Percentiles rank a stretch among this genome's conserved stretches.
Evolutionary conservation across 257 asterid species (phyloP).

Genomic region (Ehretia macrophylla): DNA sequence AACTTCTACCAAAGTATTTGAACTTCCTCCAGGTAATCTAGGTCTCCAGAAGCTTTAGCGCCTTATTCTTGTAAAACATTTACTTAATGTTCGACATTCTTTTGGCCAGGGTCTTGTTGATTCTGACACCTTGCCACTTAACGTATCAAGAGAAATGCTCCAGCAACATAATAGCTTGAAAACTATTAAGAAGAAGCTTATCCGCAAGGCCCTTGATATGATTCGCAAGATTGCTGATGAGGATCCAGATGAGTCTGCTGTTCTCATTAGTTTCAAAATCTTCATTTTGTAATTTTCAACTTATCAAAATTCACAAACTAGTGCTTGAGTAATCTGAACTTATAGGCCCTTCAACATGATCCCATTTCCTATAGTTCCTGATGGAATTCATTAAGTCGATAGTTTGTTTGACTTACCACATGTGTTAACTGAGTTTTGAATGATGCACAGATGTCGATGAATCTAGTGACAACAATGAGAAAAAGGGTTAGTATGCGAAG

Average conservation of each 20-base stretch:
- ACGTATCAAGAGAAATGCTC: constrained; percentile 96
- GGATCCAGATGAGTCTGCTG: constrained; percentile 84
- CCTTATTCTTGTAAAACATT: not conserved
- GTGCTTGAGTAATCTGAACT: too few relatives aligned
- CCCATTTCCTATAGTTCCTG: too few relatives aligned
- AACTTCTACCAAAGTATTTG: constrained; percentile 85
- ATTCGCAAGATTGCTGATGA: constrained; percentile 91
- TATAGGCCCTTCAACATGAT: too few relatives aligned
- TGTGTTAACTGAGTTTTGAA: too few relatives aligned
- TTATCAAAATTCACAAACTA: too few relatives aligned
- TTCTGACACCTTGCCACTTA: constrained; percentile 93
- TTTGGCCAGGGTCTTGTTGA: constrained; percentile 86
- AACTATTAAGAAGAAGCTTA: constrained; percentile 93
- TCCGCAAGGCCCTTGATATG: constrained; percentile 97
- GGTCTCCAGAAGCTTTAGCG: constrained; percentile 5
- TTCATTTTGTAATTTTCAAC: not conserved
- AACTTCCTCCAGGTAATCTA: constrained; percentile 73
- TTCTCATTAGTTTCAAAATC: constrained; percentile 25
- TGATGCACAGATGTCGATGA: constrained; percentile 58
- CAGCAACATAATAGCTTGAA: constrained; percentile 95
- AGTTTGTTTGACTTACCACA: not conserved
- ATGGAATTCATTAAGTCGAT: too few relatives aligned
- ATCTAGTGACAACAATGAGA: constrained; percentile 64
- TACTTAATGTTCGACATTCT: not conserved
- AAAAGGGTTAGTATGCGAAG: constrained; percentile 79